These are phyloP conservation scores for Schwanniomyces pseudopolymorphus DNA, from an alignment of 805 yeast genomes.

Conservation along the genomic window DNA sequence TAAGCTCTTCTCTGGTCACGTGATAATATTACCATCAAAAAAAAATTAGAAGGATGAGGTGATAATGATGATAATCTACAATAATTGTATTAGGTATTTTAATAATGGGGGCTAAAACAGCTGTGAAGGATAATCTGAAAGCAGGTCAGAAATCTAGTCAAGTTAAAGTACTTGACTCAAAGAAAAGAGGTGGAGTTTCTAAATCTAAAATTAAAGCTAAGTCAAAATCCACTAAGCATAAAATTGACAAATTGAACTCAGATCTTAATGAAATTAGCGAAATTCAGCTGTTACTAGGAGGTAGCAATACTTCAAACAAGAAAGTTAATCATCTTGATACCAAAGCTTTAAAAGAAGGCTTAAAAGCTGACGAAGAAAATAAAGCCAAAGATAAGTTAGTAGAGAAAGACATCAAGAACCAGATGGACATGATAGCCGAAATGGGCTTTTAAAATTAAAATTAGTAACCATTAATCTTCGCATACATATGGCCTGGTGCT, in stretches of 20 bases:
- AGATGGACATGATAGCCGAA: slow-evolving; percentile 48
- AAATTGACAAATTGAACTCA: slow-evolving; percentile 35
- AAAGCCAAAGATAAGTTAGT: slow-evolving; percentile 27
- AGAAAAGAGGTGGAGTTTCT: background rate
- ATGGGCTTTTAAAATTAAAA: slow-evolving; percentile 28
- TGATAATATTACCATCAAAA: background rate
- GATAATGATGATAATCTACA: background rate
- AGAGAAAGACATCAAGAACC: slow-evolving; percentile 43
- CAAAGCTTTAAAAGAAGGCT: slow-evolving; percentile 34
- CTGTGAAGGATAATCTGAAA: background rate
- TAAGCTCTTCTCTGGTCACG: slow-evolving; percentile 1
- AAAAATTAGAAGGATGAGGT: background rate
- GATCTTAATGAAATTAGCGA: slow-evolving; percentile 23
- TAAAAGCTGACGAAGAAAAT: slow-evolving; percentile 34
- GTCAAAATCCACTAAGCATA: slow-evolving; percentile 30
- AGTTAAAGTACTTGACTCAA: background rate
- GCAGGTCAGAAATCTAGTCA: too few relatives aligned
- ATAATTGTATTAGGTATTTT: background rate
- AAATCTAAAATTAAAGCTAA: slow-evolving; percentile 15
- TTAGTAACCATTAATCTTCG: background rate
- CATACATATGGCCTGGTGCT: background rate
- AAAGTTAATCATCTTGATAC: slow-evolving; percentile 34
- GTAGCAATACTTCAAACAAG: slow-evolving; percentile 11
- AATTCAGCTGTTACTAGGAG: slow-evolving; percentile 14
- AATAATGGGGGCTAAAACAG: background rate